Percentiles rank a stretch among this genome's conserved stretches.
Evolutionary conservation across 2,329 filamentous ascomycete species (phyloP).

Genomic region (Polytolypa hystricis): DNA sequence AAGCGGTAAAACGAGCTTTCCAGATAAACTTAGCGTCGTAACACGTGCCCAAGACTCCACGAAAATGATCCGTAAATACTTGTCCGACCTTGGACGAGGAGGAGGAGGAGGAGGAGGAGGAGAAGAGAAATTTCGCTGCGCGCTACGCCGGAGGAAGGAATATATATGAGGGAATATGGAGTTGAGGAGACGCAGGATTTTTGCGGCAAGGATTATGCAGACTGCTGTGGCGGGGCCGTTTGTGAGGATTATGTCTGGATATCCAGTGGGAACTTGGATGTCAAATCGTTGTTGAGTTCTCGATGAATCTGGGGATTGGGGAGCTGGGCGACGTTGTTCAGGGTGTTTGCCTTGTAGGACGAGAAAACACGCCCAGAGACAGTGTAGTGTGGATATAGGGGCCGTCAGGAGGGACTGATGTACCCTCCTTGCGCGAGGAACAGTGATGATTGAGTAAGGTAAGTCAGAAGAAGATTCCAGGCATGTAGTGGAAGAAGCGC

Average conservation of each 20-base stretch:
- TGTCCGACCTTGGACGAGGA: conserved; percentile 3
- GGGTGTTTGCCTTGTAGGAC: conserved; percentile 38
- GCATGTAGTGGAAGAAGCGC: conserved; percentile 21
- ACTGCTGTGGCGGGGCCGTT: conserved; percentile 87
- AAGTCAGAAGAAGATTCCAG: conserved; percentile 5
- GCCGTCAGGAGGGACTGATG: conserved; percentile 70
- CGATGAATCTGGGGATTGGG: conserved; percentile 14
- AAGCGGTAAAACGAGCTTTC: conserved; percentile 59
- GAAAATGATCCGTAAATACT: conserved; percentile 62
- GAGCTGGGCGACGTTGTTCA: conserved; percentile 16
- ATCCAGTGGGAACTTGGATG: conserved; percentile 23
- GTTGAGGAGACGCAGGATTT: conserved; percentile 45
- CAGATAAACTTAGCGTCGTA: conserved; percentile 70
- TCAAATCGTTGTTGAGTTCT: conserved; percentile 14
- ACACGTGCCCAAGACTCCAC: conserved; percentile 90
- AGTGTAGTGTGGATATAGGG: conserved; percentile 55
- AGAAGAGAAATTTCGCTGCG: conserved; percentile 17
- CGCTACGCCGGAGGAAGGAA: conserved; percentile 8
- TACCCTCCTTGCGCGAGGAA: conserved; percentile 68
- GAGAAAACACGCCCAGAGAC: conserved; percentile 51
- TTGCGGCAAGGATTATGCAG: conserved; percentile 53
- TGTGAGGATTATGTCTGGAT: conserved; percentile 67
- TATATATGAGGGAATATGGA: conserved; percentile 10
- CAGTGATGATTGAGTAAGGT: conserved; percentile 52
- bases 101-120: conserved; percentile 22